Evolutionary conservation across 208 protist species (phyloP).

Genomic region (Crithidia mellificae): DNA sequence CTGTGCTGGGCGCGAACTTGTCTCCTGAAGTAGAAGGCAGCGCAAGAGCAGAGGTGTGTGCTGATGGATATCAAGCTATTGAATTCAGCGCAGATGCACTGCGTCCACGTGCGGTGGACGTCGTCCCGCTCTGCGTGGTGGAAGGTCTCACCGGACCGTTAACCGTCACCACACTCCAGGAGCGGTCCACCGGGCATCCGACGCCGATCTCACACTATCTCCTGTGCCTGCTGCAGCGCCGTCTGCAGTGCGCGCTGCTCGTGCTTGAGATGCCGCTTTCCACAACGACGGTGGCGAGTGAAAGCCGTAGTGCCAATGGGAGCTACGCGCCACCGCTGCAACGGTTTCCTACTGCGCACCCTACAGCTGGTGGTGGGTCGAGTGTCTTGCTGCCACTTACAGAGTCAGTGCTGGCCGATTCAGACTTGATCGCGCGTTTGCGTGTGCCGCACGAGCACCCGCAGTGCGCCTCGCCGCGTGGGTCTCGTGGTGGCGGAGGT

Average conservation of each 20-base stretch:
- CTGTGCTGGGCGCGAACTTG: no score
- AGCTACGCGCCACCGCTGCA: not conserved
- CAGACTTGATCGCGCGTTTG: slow-evolving; percentile 24
- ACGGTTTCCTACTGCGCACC: not conserved
- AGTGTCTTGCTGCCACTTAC: slow-evolving; percentile 13
- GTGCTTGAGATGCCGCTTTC: slow-evolving; percentile 38
- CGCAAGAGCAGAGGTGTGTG: no score
- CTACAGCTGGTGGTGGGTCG: no score
- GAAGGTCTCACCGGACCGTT: slow-evolving; percentile 43
- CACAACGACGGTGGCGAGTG: not conserved
- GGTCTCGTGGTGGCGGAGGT: not conserved
- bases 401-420: slow-evolving; percentile 21
- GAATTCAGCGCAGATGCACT: no score
- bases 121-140: slow-evolving; percentile 57
- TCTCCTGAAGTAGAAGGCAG: no score
- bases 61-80: no score
- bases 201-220: slow-evolving; percentile 57
- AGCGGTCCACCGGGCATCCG: slow-evolving; percentile 47
- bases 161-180: slow-evolving; percentile 53
- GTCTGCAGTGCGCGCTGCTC: slow-evolving; percentile 61
- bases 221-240: slow-evolving; percentile 60
- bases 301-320: not conserved
- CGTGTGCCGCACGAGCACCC: slow-evolving; percentile 20
- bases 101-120: not conserved
- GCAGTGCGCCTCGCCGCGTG: not conserved